Evolutionary conservation across 768 basidiomycete species (phyloP), one percentile per base, ranked within the genome.

Genomic region (Rhodotorula diobovata): DNA sequence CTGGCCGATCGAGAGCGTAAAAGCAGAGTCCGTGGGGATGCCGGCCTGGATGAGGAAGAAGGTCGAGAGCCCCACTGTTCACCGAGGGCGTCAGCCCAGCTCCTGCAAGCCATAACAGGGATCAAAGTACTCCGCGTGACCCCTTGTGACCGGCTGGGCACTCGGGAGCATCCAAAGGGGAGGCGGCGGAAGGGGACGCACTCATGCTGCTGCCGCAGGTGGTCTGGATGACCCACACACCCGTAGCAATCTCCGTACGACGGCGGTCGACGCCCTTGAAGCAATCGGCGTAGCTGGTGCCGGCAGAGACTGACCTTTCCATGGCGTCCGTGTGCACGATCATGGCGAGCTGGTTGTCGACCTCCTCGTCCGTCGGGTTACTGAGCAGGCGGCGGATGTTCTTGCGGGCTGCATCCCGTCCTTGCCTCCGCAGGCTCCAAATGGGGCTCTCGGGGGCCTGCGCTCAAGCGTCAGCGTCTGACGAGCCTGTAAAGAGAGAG

Each of bases 181-280:
- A n/a, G n/a, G n/a, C n/a, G n/a, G n/a, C n/a, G n/a, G n/a, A n/a
- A n/a, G n/a, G n/a, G n/a, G n/a, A 41, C 15, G 64, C 16, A 60
- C 39, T 39, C 4, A 39, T 39, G 69, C 51, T 73, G 54, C 51
- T 25, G 14, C 35, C 80, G 55, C 75, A 78, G 10, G 67, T 48
- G 53, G 68, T 77, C 62, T 81, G 80, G 45, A 77, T 76, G 28
- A 72, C 57, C 79, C 79, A 81, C 37, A 68, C 74, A 2, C 70
- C 62, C 8, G 57, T 41, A 14, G 76, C 93, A 80, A 93, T 80
- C 71, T 81, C 80, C 35, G 81, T 82, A 28, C 81, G 73, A 21
- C 82, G 71, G 0, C 77, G 64, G 64, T 83, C 80, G 58, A 77
- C 75, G 4, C 81, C 81, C 54, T 73, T 73, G 67, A 77, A 70